phyloP scores from a whole-genome alignment of 164 flowering plant genomes.

The Macadamia tetraphylla region DNA sequence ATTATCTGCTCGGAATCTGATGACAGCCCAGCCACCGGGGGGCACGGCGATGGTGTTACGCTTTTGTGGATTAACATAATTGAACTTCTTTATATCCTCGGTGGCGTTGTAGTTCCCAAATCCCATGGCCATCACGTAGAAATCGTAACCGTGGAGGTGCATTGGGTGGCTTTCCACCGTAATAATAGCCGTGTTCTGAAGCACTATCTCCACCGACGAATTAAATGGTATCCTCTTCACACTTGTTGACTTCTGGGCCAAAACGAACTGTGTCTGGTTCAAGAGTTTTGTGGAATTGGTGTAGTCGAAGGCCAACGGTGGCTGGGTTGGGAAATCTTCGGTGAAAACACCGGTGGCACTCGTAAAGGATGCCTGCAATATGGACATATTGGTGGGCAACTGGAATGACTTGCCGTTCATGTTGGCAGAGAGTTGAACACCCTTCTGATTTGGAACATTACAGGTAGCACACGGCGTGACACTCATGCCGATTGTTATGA shows the following conservation, averaged over 20 bases:
- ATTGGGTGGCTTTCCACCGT: conserved; percentile 62
- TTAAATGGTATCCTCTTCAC: conserved; percentile 51
- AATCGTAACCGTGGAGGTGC: conserved; percentile 65
- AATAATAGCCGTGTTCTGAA: conserved; percentile 64
- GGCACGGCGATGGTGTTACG: conserved; percentile 82
- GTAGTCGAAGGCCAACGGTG: conserved; percentile 51
- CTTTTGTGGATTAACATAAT: conserved; percentile 51
- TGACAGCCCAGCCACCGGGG: conserved; percentile 77
- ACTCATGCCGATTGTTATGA: conserved; percentile 54
- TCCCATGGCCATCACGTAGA: conserved; percentile 69
- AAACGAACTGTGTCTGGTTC: conserved; percentile 4
- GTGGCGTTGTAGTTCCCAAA: conserved; percentile 55
- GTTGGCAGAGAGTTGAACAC: conserved; percentile 34
- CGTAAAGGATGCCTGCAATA: conserved; percentile 45
- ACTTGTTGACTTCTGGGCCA: conserved; percentile 34
- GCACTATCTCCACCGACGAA: conserved; percentile 57
- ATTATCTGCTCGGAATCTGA: conserved; percentile 68
- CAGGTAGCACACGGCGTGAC: conserved; percentile 38
- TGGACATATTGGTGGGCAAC: conserved; percentile 35
- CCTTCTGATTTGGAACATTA: conserved; percentile 20
- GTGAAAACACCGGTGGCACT: conserved; percentile 32
- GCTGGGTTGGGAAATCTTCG: conserved; percentile 49
- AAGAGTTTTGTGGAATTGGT: conserved; percentile 24
- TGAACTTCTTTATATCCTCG: conserved; percentile 35
- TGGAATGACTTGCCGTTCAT: conserved; percentile 64